Evolutionary conservation across 2,329 filamentous ascomycete species (phyloP).

Genomic region (Cryphonectria parasitica): DNA sequence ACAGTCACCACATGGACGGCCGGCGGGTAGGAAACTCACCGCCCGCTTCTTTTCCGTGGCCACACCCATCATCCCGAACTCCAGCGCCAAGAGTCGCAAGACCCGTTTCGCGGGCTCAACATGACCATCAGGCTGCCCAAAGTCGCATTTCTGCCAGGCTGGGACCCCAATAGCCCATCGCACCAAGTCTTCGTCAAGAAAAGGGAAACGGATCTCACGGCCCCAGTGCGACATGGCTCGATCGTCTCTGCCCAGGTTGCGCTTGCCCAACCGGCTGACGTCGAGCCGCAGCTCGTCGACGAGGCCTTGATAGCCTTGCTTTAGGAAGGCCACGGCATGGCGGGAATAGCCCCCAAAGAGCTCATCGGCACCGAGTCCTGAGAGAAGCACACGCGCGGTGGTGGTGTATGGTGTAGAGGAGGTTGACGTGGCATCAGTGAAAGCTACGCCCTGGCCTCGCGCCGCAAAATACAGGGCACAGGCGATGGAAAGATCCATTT

Average conservation of each 20-base stretch:
- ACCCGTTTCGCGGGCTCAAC: conserved; percentile 83
- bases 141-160: conserved; percentile 87
- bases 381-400: conserved; percentile 80
- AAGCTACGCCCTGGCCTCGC: conserved; percentile 64
- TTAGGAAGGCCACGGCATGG: conserved; percentile 75
- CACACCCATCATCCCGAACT: conserved; percentile 71
- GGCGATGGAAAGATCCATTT: conserved; percentile 97
- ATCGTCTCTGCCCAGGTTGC: conserved; percentile 95
- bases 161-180: conserved; percentile 75
- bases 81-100: conserved; percentile 75
- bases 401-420: conserved; percentile 58
- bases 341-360: conserved; percentile 92
- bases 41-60: conserved; percentile 92
- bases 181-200: conserved; percentile 85
- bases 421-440: conserved; percentile 35
- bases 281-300: conserved; percentile 85
- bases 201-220: conserved; percentile 88
- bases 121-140: conserved; percentile 53
- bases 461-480: conserved; percentile 94
- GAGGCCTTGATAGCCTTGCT: conserved; percentile 71
- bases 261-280: conserved; percentile 80
- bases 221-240: conserved; percentile 88
- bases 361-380: conserved; percentile 93
- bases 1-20: not conserved
- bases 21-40: conserved; percentile 51